Percentiles rank a stretch among this genome's conserved stretches.
These are phyloP conservation scores for Capniomyces stellatus DNA, from an alignment of 371 early-diverging fungal species.

Conservation along the genomic window DNA sequence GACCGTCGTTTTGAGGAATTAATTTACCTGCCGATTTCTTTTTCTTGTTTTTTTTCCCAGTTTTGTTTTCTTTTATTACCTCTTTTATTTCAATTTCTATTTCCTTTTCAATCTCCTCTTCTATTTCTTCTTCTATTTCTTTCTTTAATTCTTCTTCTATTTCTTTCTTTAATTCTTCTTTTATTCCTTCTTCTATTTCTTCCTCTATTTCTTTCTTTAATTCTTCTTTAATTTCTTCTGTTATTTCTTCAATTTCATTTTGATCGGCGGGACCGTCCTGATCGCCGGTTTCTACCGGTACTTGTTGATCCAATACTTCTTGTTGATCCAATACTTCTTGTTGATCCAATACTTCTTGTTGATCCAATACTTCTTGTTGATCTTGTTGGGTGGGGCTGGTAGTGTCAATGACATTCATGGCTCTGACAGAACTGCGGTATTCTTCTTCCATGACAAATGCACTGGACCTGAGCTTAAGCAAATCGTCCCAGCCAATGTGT, in stretches of 20 bases:
- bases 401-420: background rate
- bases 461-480: constrained; percentile 58
- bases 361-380: too few species aligned
- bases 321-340: too few species aligned
- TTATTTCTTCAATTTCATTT: background rate
- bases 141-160: constrained; percentile 1
- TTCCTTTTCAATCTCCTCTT: background rate
- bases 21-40: too few species aligned
- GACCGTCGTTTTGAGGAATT: background rate
- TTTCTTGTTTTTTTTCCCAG: background rate
- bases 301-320: too few species aligned
- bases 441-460: constrained; percentile 98
- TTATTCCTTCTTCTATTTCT: constrained; percentile 12
- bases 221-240: constrained; percentile 14
- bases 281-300: too few species aligned
- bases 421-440: constrained; percentile 26
- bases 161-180: constrained; percentile 12
- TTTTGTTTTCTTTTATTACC: background rate
- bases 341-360: too few species aligned
- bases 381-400: too few species aligned
- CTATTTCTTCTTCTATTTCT: constrained; percentile 5
- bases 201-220: constrained; percentile 23
- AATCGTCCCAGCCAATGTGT: constrained; percentile 87
- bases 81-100: background rate
- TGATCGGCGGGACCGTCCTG: background rate